Percentiles rank a stretch among this genome's conserved stretches.
These are phyloP conservation scores for Hypericum perforatum DNA, from an alignment of 345 rosid species.

Conservation along the genomic window DNA sequence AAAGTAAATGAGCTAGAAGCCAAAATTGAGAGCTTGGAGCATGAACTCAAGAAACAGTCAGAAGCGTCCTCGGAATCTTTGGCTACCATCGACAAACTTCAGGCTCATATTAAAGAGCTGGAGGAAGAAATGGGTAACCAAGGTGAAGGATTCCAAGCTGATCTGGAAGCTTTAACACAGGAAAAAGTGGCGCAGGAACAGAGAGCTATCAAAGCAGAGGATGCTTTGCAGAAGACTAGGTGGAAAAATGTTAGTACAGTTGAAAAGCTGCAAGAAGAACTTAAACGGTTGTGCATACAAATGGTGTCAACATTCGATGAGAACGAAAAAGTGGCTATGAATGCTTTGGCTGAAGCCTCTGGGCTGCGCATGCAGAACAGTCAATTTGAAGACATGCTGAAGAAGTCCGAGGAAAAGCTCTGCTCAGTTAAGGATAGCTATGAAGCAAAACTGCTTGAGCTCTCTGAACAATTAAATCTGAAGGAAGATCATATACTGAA, in stretches of 20 bases:
- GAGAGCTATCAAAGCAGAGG: slow-evolving; percentile 80
- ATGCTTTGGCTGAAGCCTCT: slow-evolving; percentile 62
- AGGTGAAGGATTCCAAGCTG: slow-evolving; percentile 39
- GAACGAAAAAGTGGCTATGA: slow-evolving; percentile 73
- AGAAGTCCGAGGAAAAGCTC: slow-evolving; percentile 43
- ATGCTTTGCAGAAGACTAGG: slow-evolving; percentile 51
- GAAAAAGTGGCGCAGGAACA: slow-evolving; percentile 65
- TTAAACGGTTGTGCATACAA: slow-evolving; percentile 57
- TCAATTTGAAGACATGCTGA: slow-evolving; percentile 54
- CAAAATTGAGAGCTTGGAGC: slow-evolving; percentile 19
- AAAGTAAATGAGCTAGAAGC: slow-evolving; percentile 17
- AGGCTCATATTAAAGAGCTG: slow-evolving; percentile 35
- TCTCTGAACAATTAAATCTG: slow-evolving; percentile 33
- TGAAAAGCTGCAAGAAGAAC: slow-evolving; percentile 74
- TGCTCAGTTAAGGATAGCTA: slow-evolving; percentile 34
- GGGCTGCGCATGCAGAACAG: slow-evolving; percentile 51
- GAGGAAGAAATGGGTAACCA: slow-evolving; percentile 45
- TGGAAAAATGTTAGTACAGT: slow-evolving; percentile 69
- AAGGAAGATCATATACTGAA: slow-evolving; percentile 37
- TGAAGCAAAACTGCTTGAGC: slow-evolving; percentile 36
- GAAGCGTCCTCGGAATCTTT: slow-evolving; percentile 20
- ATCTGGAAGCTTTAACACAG: slow-evolving; percentile 45
- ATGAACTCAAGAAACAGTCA: slow-evolving; percentile 19
- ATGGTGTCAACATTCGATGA: slow-evolving; percentile 72
- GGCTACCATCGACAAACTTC: slow-evolving; percentile 38